Conservation (phyloP, 2,329 filamentous ascomycete species). For the Huntiella omanensis region DNA sequence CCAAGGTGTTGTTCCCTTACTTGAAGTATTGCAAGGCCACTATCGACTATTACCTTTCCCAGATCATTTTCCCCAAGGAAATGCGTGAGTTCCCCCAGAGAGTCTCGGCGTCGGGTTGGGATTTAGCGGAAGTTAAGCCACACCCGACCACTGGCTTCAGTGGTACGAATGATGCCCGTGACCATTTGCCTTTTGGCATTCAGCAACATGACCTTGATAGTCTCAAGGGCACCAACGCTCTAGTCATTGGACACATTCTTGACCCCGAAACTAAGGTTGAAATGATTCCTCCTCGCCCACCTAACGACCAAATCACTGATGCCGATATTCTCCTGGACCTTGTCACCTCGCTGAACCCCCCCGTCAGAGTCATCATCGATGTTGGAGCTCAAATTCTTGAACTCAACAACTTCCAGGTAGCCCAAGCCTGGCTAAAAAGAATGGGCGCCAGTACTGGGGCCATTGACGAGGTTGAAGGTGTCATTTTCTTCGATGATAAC, state of each 20-base stretch:
- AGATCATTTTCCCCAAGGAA: slow-evolving; percentile 41
- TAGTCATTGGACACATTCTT: slow-evolving; percentile 42
- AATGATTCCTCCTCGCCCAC: slow-evolving; percentile 14
- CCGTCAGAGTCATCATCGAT: slow-evolving; percentile 44
- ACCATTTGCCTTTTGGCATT: slow-evolving; percentile 37
- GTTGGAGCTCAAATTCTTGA: slow-evolving; percentile 55
- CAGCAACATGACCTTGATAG: slow-evolving; percentile 32
- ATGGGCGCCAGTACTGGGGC: neutral
- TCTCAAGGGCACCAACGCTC: slow-evolving; percentile 47
- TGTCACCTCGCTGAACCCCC: slow-evolving; percentile 21
- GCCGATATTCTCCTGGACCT: slow-evolving; percentile 26
- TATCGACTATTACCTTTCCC: slow-evolving; percentile 44
- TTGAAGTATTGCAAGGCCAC: slow-evolving; percentile 31
- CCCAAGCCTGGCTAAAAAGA: slow-evolving; percentile 31
- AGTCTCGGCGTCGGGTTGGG: slow-evolving; percentile 48
- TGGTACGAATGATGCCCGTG: slow-evolving; percentile 45
- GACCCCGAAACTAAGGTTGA: slow-evolving; percentile 28
- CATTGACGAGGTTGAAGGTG: slow-evolving; percentile 14
- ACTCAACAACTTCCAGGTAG: slow-evolving; percentile 35
- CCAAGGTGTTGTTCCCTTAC: slow-evolving; percentile 28
- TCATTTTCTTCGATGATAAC: slow-evolving; percentile 37
- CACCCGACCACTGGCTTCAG: slow-evolving; percentile 46
- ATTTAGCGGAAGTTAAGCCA: slow-evolving; percentile 30
- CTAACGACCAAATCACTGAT: slow-evolving; percentile 14
- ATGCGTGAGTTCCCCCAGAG: slow-evolving; percentile 45